phyloP scores from a whole-genome alignment of 148 eudicot genomes.

The Camellia granthamiana region DNA sequence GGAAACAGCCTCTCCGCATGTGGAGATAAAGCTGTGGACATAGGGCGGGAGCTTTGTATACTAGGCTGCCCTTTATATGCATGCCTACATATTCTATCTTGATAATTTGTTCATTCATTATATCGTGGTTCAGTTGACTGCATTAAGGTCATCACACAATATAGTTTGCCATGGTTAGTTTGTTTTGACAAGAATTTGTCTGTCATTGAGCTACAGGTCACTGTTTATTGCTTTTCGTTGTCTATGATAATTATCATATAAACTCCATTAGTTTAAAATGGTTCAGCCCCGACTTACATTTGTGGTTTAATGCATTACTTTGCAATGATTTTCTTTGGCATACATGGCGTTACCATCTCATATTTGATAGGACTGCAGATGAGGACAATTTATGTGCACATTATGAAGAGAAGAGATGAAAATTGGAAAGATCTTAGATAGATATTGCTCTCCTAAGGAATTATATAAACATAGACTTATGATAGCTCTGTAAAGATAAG shows the following conservation, averaged over 20 bases:
- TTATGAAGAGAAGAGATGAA: background rate
- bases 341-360: background rate
- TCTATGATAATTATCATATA: background rate
- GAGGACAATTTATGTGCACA: background rate
- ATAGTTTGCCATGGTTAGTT: too few species aligned
- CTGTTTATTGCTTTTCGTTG: background rate
- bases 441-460: background rate
- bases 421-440: background rate
- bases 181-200: background rate
- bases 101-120: background rate
- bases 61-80: too few species aligned
- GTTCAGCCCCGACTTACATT: background rate
- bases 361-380: conserved; percentile 8
- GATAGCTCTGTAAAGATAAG: background rate
- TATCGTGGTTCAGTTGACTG: background rate
- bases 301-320: background rate
- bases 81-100: background rate
- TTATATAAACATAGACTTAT: background rate
- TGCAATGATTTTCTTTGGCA: background rate
- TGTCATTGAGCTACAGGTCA: background rate
- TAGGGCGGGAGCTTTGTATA: too few species aligned
- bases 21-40: too few species aligned
- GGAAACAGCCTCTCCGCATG: too few species aligned
- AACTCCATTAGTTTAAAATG: background rate
- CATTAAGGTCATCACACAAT: background rate